A percentile compares a stretch with the other conserved stretches of the same genome.
phyloP scores from a whole-genome alignment of 768 basidiomycete genomes.

The Amanita pseudoporphyria region DNA sequence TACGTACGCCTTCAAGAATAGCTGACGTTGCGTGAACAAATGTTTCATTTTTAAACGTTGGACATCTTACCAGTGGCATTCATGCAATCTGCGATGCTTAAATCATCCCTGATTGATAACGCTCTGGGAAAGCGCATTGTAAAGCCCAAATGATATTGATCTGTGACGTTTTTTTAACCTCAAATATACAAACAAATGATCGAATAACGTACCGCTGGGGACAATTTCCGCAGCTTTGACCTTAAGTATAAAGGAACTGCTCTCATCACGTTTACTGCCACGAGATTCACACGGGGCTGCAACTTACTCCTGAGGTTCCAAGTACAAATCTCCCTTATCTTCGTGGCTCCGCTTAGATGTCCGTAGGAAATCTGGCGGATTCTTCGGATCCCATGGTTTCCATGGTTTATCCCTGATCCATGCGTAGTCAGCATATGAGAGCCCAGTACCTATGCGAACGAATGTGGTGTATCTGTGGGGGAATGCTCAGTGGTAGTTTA shows the following conservation, averaged over 20 bases:
- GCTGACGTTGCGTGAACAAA: conserved; percentile 25
- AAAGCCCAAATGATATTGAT: conserved; percentile 74
- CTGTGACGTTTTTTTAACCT: conserved; percentile 23
- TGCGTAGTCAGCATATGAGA: conserved; percentile 78
- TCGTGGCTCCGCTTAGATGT: conserved; percentile 53
- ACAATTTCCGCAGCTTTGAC: conserved; percentile 93
- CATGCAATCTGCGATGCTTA: conserved; percentile 64
- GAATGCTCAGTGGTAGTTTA: background rate
- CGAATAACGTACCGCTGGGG: conserved; percentile 43
- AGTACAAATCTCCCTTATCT: conserved; percentile 85
- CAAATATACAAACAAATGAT: background rate
- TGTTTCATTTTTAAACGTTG: background rate
- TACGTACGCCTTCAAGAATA: conserved; percentile 48
- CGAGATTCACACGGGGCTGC: background rate
- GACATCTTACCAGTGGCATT: conserved; percentile 44
- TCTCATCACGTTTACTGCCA: background rate
- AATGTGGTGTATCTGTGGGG: conserved; percentile 69
- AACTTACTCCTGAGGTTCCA: conserved; percentile 79
- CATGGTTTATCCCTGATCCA: conserved; percentile 79
- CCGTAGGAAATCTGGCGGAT: conserved; percentile 60
- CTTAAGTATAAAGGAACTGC: conserved; percentile 86
- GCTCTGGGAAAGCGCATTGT: conserved; percentile 96
- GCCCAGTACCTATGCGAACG: conserved; percentile 83
- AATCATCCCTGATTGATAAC: conserved; percentile 68
- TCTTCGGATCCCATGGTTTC: conserved; percentile 69